Base-by-base conservation (phyloP, 495 filamentous ascomycete species). In the Corynascus novoguineensis region DNA sequence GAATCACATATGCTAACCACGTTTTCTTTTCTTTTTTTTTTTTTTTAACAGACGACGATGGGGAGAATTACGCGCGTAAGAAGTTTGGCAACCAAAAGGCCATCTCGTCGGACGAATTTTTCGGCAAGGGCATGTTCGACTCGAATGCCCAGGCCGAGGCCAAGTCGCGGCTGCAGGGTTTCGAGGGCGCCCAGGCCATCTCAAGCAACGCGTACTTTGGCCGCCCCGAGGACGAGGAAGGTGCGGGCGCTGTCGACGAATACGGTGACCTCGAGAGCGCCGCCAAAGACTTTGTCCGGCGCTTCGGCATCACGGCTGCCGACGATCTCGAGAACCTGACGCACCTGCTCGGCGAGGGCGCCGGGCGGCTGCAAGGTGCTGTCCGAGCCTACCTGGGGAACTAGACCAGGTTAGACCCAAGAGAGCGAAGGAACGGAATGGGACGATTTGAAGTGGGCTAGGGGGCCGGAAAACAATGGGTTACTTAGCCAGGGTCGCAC, bases 71-170 rank as follows among this genome's bases (percentile, higher is more conserved):
- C 64, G 88, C 89, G 3, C 85, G 88, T 56, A 68, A 68, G 78
- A 63, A 92, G 67, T 98, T 98, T 61, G 93, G 92, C 54, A 72
- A 69, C 50, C 93, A 98, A 73, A 97, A 96, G 78, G 88, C 87
- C 69, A 98, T 98, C 62, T 96, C 91, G 1, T 96, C 90, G 4
- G 93, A 98, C 72, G 93, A 98, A 64, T 97, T 96, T 76, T 98
- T 98, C 68, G 90, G 92, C 56, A 92, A 92, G 64, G 88, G 89
- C 25, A 73, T 80, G 48, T 97, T 86, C 67, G 90, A 98, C 62
- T 83, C 92, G 28, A 74, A 76, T 32, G 84, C 86, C 4, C 86
- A 92, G 65, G 78, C 86, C 41, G 92, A 97, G 76, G 91, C 93
- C 49, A 92, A 93, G 73, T 75, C 81, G 12, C 83, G 93, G 14